These are phyloP conservation scores for Eutrema salsugineum DNA, from an alignment of 441 rosid species.

Conservation along the genomic window DNA sequence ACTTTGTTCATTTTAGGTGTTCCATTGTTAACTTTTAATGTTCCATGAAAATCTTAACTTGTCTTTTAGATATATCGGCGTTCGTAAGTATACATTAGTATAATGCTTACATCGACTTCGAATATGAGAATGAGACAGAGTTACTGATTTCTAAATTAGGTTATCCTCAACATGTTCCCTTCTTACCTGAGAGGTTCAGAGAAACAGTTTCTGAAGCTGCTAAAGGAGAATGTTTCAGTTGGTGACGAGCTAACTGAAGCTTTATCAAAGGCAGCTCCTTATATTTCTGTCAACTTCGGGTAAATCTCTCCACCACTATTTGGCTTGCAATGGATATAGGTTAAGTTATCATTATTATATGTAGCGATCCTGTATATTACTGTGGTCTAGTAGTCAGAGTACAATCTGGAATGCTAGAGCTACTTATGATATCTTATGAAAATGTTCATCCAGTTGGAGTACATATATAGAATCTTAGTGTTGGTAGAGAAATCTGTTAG, in stretches of 20 bases:
- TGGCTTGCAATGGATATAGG: constrained; percentile 10
- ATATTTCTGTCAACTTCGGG: constrained; percentile 68
- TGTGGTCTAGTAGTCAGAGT: constrained; percentile 4
- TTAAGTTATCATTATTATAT: background rate
- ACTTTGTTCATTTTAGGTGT: constrained; percentile 2
- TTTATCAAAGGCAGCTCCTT: constrained; percentile 73
- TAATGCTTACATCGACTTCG: background rate
- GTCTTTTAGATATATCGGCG: background rate
- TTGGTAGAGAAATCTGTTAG: constrained; percentile 6
- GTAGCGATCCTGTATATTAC: background rate
- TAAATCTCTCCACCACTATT: constrained; percentile 32
- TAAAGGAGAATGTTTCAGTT: constrained; percentile 48
- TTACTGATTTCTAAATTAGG: constrained; percentile 39
- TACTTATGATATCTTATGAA: background rate
- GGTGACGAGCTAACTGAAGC: constrained; percentile 52
- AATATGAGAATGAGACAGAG: background rate
- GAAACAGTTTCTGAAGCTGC: constrained; percentile 42
- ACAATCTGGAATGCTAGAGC: background rate
- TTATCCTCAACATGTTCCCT: constrained; percentile 68
- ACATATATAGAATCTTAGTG: background rate
- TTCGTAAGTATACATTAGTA: constrained; percentile 4
- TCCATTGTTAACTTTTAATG: background rate
- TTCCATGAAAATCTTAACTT: constrained; percentile 9
- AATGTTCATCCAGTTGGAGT: background rate
- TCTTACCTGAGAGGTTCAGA: constrained; percentile 78